phyloP scores from a whole-genome alignment of 345 rosid genomes.

The Rhizophora mangle region DNA sequence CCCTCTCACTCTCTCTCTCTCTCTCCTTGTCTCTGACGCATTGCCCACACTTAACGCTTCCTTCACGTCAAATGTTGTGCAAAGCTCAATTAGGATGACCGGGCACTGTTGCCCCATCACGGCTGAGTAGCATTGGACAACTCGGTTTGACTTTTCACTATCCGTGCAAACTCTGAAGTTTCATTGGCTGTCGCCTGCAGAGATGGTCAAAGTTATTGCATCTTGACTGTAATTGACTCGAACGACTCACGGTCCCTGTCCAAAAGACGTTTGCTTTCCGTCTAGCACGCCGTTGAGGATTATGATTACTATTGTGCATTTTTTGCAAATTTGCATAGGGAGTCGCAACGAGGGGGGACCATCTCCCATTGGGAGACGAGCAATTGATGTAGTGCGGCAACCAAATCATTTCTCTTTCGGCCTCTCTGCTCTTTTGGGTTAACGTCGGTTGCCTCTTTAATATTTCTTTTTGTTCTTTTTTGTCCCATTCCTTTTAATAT shows the following conservation, averaged over 20 bases:
- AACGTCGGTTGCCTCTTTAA: neutral
- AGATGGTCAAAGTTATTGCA: neutral
- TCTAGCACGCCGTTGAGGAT: conserved; percentile 30
- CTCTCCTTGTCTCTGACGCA: conserved; percentile 6
- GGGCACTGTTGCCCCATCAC: neutral
- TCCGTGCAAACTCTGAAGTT: neutral
- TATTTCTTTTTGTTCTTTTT: neutral
- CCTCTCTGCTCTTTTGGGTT: neutral
- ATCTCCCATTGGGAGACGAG: conserved; percentile 26
- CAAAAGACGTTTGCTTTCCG: conserved; percentile 20
- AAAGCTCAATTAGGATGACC: neutral
- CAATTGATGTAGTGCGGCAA: conserved; percentile 32
- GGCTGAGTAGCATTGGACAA: neutral
- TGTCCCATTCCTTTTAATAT: neutral
- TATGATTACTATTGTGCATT: neutral
- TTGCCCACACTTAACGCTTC: conserved; percentile 15
- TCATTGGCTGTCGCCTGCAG: neutral
- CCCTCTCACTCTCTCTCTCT: neutral
- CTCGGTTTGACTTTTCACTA: neutral
- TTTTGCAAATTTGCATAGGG: neutral
- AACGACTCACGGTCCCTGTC: conserved; percentile 10
- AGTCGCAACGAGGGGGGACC: conserved; percentile 13
- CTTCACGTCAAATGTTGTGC: conserved; percentile 11
- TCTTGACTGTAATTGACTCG: conserved; percentile 1
- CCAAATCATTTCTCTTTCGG: conserved; percentile 4